Base-by-base conservation (phyloP, 495 filamentous ascomycete species). In the Jackrogersella minutella region DNA sequence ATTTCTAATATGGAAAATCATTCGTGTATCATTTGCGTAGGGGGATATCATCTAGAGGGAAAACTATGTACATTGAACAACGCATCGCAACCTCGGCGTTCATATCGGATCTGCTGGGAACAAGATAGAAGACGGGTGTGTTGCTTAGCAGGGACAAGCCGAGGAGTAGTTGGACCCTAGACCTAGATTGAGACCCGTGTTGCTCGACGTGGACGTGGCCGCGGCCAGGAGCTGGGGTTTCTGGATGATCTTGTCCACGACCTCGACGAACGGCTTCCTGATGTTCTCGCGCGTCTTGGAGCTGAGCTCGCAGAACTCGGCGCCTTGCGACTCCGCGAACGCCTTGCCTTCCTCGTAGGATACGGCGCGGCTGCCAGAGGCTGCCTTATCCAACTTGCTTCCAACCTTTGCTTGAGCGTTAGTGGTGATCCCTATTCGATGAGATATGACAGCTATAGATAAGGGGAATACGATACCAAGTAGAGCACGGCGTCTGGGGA, bases 201-300 rank as follows among this genome's bases (percentile, higher is more conserved):
- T 60, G 30, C 34, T 36, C 2, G 66, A 61, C 24, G 40, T 59
- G 53, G 47, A 56, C 53, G 62, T 68, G 5, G 57, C 66, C 3
- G 71, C 69, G 34, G 76, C 60, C 62, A 84, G 67, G 26, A 85
- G 64, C 33, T 74, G 73, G 2, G 80, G 81, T 33, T 73, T 79
- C 26, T 76, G 74, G 26, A 86, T 77, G 50, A 88, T 84, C 54
- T 64, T 69, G 56, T 85, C 78, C 52, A 87, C 84, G 33, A 84
- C 74, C 40, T 85, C 84, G 51, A 83, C 76, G 74, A 88, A 88
- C 21, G 83, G 80, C 67, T 75, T 74, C 37, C 77, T 67, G 13
- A 87, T 77, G 65, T 85, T 84, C 69, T 84, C 80, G 31, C 82
- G 69, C 30, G 82, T 85, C 76, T 85, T 86, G 22, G 80, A 74